These are phyloP conservation scores for Wickerhamomyces sp. DNA, from an alignment of 1,139 yeast genomes.

Conservation along the genomic window DNA sequence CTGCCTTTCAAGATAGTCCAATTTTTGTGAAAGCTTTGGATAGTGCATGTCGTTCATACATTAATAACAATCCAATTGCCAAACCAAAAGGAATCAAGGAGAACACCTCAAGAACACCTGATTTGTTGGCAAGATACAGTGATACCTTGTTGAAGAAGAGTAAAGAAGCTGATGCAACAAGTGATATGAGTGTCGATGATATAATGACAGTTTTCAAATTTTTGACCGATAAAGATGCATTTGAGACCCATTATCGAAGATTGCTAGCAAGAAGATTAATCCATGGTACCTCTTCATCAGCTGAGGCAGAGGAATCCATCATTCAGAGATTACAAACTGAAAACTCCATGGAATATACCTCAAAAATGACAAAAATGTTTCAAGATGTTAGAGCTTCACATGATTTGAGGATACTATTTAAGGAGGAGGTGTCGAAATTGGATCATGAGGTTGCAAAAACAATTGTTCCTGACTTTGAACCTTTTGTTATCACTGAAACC, in stretches of 20 bases:
- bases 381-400: slow-evolving; percentile 87
- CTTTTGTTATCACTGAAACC: slow-evolving; percentile 77
- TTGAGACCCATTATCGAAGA: slow-evolving; percentile 90
- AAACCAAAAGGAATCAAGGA: slow-evolving; percentile 51
- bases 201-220: slow-evolving; percentile 85
- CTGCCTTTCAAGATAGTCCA: slow-evolving; percentile 70
- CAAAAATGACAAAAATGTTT: slow-evolving; percentile 94
- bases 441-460: slow-evolving; percentile 29
- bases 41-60: slow-evolving; percentile 79
- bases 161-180: slow-evolving; percentile 58
- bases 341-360: slow-evolving; percentile 88
- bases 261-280: slow-evolving; percentile 85
- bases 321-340: slow-evolving; percentile 86
- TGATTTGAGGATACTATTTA: slow-evolving; percentile 67
- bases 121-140: slow-evolving; percentile 81
- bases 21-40: slow-evolving; percentile 86
- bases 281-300: slow-evolving; percentile 76
- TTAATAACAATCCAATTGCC: slow-evolving; percentile 81
- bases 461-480: slow-evolving; percentile 59
- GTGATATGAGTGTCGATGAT: slow-evolving; percentile 73
- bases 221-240: slow-evolving; percentile 90
- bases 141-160: slow-evolving; percentile 78
- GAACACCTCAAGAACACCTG: slow-evolving; percentile 68
- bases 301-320: slow-evolving; percentile 79
- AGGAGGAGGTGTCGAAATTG: slow-evolving; percentile 38